Evolutionary conservation across 2,329 filamentous ascomycete species (phyloP).

Genomic region (Coniochaeta sp.): DNA sequence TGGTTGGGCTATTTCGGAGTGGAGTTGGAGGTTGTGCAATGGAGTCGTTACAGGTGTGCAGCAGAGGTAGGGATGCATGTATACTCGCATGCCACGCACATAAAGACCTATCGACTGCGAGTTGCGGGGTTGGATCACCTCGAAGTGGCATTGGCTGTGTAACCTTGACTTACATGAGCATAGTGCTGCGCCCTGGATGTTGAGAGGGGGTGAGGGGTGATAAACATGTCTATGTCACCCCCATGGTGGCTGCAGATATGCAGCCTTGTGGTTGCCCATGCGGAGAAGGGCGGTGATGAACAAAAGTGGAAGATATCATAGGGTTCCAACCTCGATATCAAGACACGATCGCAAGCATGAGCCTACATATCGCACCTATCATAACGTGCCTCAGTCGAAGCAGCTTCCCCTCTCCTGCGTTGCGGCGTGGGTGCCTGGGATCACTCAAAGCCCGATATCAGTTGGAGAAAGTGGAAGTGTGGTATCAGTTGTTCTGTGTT

Average conservation of each 20-base stretch:
- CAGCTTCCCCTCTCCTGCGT: background rate
- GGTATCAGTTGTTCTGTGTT: background rate
- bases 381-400: background rate
- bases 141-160: background rate
- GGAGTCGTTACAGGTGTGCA: background rate
- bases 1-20: no score
- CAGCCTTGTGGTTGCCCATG: background rate
- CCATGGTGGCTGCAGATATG: background rate
- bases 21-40: background rate
- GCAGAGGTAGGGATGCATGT: background rate
- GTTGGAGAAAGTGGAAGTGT: background rate
- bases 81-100: background rate
- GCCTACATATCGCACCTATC: background rate
- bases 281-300: background rate
- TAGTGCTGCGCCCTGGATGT: background rate
- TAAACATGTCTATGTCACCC: background rate
- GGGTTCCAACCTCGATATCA: background rate
- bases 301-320: background rate
- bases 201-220: background rate
- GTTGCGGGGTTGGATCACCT: background rate
- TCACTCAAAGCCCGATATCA: background rate
- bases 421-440: background rate
- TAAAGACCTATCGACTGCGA: background rate
- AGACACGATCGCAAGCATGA: background rate
- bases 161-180: background rate